Conservation (phyloP, 2,329 filamentous ascomycete species). For the Aspergillus thermomutatus region DNA sequence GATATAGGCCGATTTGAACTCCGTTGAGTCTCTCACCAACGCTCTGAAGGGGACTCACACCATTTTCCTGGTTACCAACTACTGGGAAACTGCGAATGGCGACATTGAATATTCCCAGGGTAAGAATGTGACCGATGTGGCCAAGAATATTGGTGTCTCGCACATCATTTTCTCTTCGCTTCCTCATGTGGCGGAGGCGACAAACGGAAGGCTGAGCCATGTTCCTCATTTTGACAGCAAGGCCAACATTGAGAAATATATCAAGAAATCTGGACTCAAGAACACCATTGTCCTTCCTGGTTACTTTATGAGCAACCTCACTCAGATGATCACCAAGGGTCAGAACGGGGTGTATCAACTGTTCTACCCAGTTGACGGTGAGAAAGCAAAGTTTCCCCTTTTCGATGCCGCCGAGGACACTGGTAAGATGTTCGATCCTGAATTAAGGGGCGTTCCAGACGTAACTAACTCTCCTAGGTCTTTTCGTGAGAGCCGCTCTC, state of each 20-base stretch:
- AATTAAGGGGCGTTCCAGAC: no score
- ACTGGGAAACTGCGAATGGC: slow-evolving; percentile 27
- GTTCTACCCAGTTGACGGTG: slow-evolving; percentile 22
- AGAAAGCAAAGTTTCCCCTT: slow-evolving; percentile 38
- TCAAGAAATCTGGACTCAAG: slow-evolving; percentile 29
- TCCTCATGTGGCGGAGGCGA: slow-evolving; percentile 28
- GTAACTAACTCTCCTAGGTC: no score
- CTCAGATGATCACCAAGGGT: slow-evolving; percentile 23
- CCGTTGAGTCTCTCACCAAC: slow-evolving; percentile 36
- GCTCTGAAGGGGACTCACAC: slow-evolving; percentile 47
- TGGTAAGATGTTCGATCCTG: slow-evolving; percentile 3
- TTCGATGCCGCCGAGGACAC: slow-evolving; percentile 39
- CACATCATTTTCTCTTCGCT: slow-evolving; percentile 44
- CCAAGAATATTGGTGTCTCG: slow-evolving; percentile 32
- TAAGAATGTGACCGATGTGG: slow-evolving; percentile 38
- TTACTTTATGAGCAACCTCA: slow-evolving; percentile 44
- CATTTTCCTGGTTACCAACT: slow-evolving; percentile 50
- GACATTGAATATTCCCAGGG: slow-evolving; percentile 30
- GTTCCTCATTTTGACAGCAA: slow-evolving; percentile 44
- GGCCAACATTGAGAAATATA: slow-evolving; percentile 38
- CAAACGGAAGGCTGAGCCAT: slow-evolving; percentile 31
- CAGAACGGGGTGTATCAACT: slow-evolving; percentile 26
- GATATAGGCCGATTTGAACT: slow-evolving; percentile 40
- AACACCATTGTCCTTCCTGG: slow-evolving; percentile 43
- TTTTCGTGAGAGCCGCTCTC: slow-evolving; percentile 26